A percentile compares a stretch with the other conserved stretches of the same genome.
phyloP scores from a whole-genome alignment of 176 grass and related monocot genomes.

The Cenchrus fungigraminus region DNA sequence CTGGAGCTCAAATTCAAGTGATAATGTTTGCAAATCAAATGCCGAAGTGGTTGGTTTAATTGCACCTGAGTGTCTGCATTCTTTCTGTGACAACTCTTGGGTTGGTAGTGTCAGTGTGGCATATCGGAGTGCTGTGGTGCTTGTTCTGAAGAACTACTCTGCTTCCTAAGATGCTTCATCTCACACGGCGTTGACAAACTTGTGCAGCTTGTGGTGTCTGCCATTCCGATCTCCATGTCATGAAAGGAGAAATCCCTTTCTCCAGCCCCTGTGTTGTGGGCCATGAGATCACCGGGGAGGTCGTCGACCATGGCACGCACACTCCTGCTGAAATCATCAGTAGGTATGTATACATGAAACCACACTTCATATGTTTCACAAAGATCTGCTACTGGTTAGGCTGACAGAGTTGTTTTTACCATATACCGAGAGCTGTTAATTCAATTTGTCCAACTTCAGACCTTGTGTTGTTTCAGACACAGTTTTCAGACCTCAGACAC shows the following conservation, averaged over 20 bases:
- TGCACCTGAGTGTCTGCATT: background rate
- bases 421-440: too few species aligned
- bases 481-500: too few species aligned
- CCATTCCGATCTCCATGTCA: conserved; percentile 95
- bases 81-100: background rate
- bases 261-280: conserved; percentile 83
- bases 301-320: conserved; percentile 81
- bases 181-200: background rate
- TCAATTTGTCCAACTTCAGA: too few species aligned
- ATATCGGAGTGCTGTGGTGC: background rate
- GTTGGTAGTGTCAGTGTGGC: background rate
- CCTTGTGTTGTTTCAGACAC: too few species aligned
- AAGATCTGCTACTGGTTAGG: background rate
- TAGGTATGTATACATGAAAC: conserved; percentile 55
- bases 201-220: conserved; percentile 88
- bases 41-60: too few species aligned
- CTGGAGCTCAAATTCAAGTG: too few species aligned
- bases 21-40: too few species aligned
- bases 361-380: background rate
- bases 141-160: background rate
- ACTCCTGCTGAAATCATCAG: conserved; percentile 65
- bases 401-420: too few species aligned
- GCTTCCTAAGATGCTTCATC: background rate
- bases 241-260: conserved; percentile 97
- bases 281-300: conserved; percentile 98